Percentiles rank a stretch among this genome's conserved stretches.
These are phyloP conservation scores for Bryoerythrophyllum caledonicum DNA, from an alignment of 225 moss, liverwort and hornwort genomes.

Conservation along the genomic window DNA sequence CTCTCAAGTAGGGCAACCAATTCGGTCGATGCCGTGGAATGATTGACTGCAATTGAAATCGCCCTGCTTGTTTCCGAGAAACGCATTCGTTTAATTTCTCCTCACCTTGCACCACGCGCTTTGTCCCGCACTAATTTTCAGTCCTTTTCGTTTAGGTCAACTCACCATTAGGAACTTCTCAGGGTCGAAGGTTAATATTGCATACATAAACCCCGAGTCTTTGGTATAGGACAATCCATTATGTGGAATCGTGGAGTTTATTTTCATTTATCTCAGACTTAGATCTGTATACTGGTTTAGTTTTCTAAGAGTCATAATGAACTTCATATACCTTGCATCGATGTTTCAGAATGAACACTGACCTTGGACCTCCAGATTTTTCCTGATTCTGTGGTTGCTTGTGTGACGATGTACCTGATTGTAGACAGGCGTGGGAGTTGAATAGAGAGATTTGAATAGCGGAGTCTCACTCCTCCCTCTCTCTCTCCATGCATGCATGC, in stretches of 20 bases:
- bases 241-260: no score
- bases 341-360: no score
- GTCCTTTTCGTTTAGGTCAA: not conserved
- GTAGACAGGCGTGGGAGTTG: not conserved
- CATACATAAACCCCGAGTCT: no score
- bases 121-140: not conserved
- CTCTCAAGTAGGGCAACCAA: no score
- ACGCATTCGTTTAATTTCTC: not conserved
- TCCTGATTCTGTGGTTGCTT: not conserved
- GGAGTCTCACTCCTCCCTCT: slow-evolving; percentile 10
- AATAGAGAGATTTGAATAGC: not conserved
- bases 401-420: not conserved
- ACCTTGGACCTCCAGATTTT: no score
- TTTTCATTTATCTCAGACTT: no score
- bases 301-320: no score
- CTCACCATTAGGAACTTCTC: not conserved
- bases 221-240: no score
- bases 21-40: not conserved
- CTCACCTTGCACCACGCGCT: not conserved
- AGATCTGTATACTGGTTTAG: no score
- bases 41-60: not conserved
- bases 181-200: no score
- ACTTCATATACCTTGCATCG: no score
- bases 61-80: not conserved
- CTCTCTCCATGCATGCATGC: not conserved